Percentiles rank a stretch among this genome's conserved stretches.
phyloP scores from a whole-genome alignment of 192 early-diverging fungal species.

The Podila minutissima region DNA sequence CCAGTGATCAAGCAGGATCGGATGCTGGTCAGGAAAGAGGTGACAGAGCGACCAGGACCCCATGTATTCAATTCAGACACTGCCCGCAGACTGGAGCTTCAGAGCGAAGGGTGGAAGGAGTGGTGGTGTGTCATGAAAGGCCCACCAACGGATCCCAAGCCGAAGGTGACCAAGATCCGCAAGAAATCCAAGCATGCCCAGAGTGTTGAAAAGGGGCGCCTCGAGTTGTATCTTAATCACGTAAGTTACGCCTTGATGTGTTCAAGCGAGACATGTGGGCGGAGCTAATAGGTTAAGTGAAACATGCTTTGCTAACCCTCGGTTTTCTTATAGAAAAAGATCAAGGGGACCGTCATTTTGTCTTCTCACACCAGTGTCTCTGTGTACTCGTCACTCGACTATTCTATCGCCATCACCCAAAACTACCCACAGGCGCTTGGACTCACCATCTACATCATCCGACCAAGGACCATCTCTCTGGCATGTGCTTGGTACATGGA shows the following conservation, averaged over 20 bases:
- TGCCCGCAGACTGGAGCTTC: slow-evolving; percentile 22
- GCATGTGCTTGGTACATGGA: slow-evolving; percentile 51
- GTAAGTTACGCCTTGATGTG: slow-evolving; percentile 11
- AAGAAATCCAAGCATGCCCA: slow-evolving; percentile 9
- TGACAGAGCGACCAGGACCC: slow-evolving; percentile 39
- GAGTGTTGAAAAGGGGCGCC: slow-evolving; percentile 33
- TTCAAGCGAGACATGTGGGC: neutral
- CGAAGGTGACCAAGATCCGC: slow-evolving; percentile 14
- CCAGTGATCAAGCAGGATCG: slow-evolving; percentile 41
- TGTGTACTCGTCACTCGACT: slow-evolving; percentile 48
- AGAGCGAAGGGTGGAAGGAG: slow-evolving; percentile 41
- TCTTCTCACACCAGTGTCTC: slow-evolving; percentile 15
- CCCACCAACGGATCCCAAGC: neutral
- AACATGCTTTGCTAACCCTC: neutral
- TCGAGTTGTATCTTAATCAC: slow-evolving; percentile 47
- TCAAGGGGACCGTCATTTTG: slow-evolving; percentile 24
- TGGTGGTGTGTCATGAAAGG: slow-evolving; percentile 53
- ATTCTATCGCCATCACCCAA: slow-evolving; percentile 37
- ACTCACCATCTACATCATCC: slow-evolving; percentile 33
- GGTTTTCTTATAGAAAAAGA: slow-evolving; percentile 28
- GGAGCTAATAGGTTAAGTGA: neutral
- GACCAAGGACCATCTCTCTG: slow-evolving; percentile 30
- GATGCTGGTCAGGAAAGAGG: slow-evolving; percentile 35
- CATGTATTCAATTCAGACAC: slow-evolving; percentile 39
- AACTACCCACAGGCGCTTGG: slow-evolving; percentile 20